phyloP scores from a whole-genome alignment of 2,329 filamentous ascomycete genomes.

The Xylaria sp. region DNA sequence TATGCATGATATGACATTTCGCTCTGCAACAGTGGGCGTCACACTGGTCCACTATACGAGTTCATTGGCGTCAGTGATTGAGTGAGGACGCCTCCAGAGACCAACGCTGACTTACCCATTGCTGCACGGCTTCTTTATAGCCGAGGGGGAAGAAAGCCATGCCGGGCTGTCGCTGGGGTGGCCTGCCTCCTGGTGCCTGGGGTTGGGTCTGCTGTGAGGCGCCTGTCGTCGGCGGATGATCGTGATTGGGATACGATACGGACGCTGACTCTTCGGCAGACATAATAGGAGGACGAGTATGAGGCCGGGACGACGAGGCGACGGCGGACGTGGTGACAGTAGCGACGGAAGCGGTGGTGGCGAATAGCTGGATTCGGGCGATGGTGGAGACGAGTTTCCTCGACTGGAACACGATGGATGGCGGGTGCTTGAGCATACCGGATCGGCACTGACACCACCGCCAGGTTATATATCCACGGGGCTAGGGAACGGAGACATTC shows the following conservation, averaged over 20 bases:
- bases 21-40: slow-evolving; percentile 86
- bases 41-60: slow-evolving; percentile 79
- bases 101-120: slow-evolving; percentile 76
- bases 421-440: slow-evolving; percentile 61
- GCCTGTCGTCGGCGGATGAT: slow-evolving; percentile 59
- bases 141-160: slow-evolving; percentile 80
- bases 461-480: slow-evolving; percentile 44
- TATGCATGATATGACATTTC: slow-evolving; percentile 85
- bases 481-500: slow-evolving; percentile 41
- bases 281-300: slow-evolving; percentile 38
- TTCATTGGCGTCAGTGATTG: slow-evolving; percentile 40
- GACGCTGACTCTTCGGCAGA: slow-evolving; percentile 46
- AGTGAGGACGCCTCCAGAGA: slow-evolving; percentile 17
- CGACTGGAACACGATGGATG: slow-evolving; percentile 55
- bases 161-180: slow-evolving; percentile 49
- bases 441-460: slow-evolving; percentile 38
- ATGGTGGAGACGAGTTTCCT: slow-evolving; percentile 54
- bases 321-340: neutral
- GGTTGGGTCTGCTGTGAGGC: slow-evolving; percentile 60
- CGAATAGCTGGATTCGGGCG: slow-evolving; percentile 44
- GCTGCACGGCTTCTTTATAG: slow-evolving; percentile 89
- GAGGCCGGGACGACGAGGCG: slow-evolving; percentile 34
- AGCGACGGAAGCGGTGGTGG: neutral
- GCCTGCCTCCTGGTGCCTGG: slow-evolving; percentile 45
- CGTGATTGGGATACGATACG: slow-evolving; percentile 36